A percentile compares a stretch with the other conserved stretches of the same genome.
phyloP scores from a whole-genome alignment of 345 rosid genomes.

The Leavenworthia alabamica region DNA sequence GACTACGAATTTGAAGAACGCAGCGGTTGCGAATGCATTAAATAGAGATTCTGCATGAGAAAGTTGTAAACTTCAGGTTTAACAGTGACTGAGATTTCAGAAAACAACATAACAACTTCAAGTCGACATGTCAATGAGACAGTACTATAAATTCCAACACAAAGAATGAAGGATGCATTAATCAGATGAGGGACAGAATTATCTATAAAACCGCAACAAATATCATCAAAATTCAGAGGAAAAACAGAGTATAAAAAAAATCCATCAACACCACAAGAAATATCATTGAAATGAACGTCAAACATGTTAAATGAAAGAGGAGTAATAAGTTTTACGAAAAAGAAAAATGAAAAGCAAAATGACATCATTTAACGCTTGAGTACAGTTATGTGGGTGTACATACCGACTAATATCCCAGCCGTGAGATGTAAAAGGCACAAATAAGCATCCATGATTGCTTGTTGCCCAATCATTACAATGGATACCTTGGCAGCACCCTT shows the following conservation, averaged over 20 bases:
- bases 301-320: not conserved
- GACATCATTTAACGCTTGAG: not conserved
- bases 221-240: not conserved
- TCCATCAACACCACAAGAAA: not conserved
- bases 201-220: not conserved
- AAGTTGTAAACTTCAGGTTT: constrained; percentile 16
- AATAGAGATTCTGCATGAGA: constrained; percentile 75
- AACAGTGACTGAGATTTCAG: constrained; percentile 6
- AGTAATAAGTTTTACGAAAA: not conserved
- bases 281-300: not conserved
- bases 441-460: constrained; percentile 98
- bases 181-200: not conserved
- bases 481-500: constrained; percentile 99
- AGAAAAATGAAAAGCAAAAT: not conserved
- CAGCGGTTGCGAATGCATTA: constrained; percentile 97
- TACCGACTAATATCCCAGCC: constrained; percentile 93
- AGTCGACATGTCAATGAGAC: not conserved
- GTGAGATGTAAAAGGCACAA: constrained; percentile 95
- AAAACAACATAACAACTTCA: constrained; percentile 8
- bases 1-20: constrained; percentile 96
- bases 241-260: not conserved
- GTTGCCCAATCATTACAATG: constrained; percentile 89
- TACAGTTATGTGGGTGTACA: constrained; percentile 15
- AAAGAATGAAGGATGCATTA: not conserved
- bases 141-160: not conserved